Conservation (phyloP, 208 protist species). For the Wallacemonas collosoma region DNA sequence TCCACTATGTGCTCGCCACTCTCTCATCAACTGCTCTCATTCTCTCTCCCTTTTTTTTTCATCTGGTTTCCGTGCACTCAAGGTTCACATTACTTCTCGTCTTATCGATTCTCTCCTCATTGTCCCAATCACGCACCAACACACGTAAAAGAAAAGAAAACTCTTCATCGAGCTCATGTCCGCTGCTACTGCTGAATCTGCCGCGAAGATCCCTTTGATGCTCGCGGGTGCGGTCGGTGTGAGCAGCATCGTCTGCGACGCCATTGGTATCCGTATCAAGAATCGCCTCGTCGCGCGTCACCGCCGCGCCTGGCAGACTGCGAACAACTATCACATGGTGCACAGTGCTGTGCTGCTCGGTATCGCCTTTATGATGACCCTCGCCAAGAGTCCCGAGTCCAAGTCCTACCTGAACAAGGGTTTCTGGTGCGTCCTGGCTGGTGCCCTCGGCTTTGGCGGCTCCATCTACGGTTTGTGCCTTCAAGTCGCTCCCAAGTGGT, state of each 20-base stretch:
- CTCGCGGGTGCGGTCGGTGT: conserved; percentile 36
- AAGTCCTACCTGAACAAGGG: conserved; percentile 40
- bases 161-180: conserved; percentile 9
- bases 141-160: neutral
- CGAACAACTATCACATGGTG: conserved; percentile 50
- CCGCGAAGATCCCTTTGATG: conserved; percentile 24
- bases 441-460: conserved; percentile 55
- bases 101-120: too few relatives aligned
- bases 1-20: too few relatives aligned
- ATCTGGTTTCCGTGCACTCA: too few relatives aligned
- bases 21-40: too few relatives aligned
- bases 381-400: conserved; percentile 29
- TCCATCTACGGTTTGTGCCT: conserved; percentile 74
- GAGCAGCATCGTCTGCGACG: conserved; percentile 35
- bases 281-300: conserved; percentile 34
- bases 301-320: conserved; percentile 51
- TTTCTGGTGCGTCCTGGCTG: conserved; percentile 53
- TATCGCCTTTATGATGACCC: conserved; percentile 33
- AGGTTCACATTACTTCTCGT: too few relatives aligned
- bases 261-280: conserved; percentile 27
- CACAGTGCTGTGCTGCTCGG: conserved; percentile 45
- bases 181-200: neutral
- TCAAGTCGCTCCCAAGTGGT: conserved; percentile 38
- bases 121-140: neutral
- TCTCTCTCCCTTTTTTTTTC: too few relatives aligned